Evolutionary conservation across 768 basidiomycete genomes (phyloP), one percentile per base, ranked within the genome.

Genomic region (Solioccasus polychromus): DNA sequence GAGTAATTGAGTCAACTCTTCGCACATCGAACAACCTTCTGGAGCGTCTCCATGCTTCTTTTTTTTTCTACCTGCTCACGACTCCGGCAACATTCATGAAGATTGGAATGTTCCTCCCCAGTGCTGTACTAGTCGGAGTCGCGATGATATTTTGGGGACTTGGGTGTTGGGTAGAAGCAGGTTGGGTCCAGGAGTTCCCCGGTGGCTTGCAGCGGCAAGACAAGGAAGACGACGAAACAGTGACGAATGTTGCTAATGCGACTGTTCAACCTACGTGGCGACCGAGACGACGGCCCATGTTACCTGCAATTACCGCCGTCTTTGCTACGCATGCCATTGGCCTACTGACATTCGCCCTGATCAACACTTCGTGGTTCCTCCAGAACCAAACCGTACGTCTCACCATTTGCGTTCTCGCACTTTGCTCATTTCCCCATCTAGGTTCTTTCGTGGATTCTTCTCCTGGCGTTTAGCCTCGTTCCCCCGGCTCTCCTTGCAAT

Each of bases 11-110:
- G 68, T 92, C 92, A 2, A 83, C 88, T 12, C 74, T 96, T 25
- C 80, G 94, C 47, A 89, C 93, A 12, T 80, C 83, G 61, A 97
- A 96, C 67, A 99, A 99, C 61, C 77, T 98, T 6, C 76, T 97
- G 17, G 96, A 99, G 61, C 83, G 96, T 14, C 80, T 98, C 18
- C 96, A 99, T 63, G 94, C 94, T 2, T 98, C 95, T 0, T 94
- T 95, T 68, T 97, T 98, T 73, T 93, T 98, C 71, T 98, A 94
- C 69, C 73, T 98, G 50, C 55, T 69, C 18, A 61, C 66, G 11
- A 67, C 71, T 30, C 74, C 82, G 1, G 71, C 68, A 5, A 76
- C 74, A 2, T 96, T 95, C 69, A 77, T 92, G 55, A 89, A 94
- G 61, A 92, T 98, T 23, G 94, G 93, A 3, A 80, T 74, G 56